phyloP scores from a whole-genome alignment of 495 filamentous ascomycete species.

The Lichenothelia convexa region DNA sequence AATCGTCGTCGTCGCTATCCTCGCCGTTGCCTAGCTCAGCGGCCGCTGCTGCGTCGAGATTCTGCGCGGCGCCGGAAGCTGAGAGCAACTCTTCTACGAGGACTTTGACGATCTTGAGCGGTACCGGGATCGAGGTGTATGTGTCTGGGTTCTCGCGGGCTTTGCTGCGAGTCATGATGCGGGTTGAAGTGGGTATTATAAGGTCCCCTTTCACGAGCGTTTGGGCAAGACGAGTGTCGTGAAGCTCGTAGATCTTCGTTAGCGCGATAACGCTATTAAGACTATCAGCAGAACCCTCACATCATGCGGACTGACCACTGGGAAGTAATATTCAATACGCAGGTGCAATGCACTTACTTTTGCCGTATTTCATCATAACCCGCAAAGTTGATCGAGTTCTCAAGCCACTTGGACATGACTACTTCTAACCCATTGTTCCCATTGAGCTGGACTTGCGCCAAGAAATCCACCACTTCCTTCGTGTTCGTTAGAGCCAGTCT shows the following conservation, averaged over 20 bases:
- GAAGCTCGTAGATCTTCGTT: slow-evolving; percentile 68
- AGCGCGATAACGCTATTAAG: slow-evolving; percentile 61
- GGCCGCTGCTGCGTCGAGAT: slow-evolving; percentile 14
- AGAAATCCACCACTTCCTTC: slow-evolving; percentile 78
- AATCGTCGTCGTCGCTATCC: slow-evolving; percentile 42
- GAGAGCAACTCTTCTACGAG: slow-evolving; percentile 73
- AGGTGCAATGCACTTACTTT: slow-evolving; percentile 40
- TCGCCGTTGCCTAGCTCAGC: slow-evolving; percentile 19
- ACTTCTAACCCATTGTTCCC: slow-evolving; percentile 63
- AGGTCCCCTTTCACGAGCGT: slow-evolving; percentile 84
- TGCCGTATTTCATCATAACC: slow-evolving; percentile 94
- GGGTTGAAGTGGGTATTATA: slow-evolving; percentile 58
- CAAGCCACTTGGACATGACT: slow-evolving; percentile 86
- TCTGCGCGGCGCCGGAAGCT: slow-evolving; percentile 20
- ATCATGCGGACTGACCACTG: background rate
- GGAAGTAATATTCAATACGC: background rate
- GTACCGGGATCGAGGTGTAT: slow-evolving; percentile 72
- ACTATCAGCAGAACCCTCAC: slow-evolving; percentile 18
- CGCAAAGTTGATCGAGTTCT: slow-evolving; percentile 88
- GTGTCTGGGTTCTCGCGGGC: slow-evolving; percentile 60
- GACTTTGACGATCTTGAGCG: slow-evolving; percentile 91
- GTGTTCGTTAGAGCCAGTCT: slow-evolving; percentile 68
- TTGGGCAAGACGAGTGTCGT: slow-evolving; percentile 61
- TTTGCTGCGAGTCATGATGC: slow-evolving; percentile 84
- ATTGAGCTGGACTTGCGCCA: slow-evolving; percentile 62